Evolutionary conservation across 495 filamentous ascomycete genomes (phyloP), one percentile per base, ranked within the genome.

Genomic region (Aspergillus haitiensis): DNA sequence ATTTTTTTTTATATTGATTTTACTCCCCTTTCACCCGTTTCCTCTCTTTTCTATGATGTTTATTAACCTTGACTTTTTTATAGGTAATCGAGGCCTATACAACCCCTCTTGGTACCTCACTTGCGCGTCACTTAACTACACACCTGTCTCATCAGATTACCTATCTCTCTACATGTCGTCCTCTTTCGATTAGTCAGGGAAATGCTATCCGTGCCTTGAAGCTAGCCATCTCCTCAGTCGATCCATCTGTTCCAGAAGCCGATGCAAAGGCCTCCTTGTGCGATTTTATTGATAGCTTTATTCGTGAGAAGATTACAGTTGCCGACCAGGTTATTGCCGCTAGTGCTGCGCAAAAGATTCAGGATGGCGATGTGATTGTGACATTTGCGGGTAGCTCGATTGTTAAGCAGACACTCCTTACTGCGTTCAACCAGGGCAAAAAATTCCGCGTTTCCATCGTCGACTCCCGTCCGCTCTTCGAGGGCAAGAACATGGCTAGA

Each of bases 181-280:
- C 94, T 10, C 88, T 98, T 73, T 93, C 89, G 52, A 91, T 94
- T 70, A 89, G 88, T 44, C 93, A 96, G 85, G 93, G 95, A 56
- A 98, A 97, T 73, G 91, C 92, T 16, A 97, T 98, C 70, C 84
- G 95, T 39, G 91, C 92, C 76, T 81, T 98, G 16, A 98, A 98
- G 76, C 81, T 94, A 33, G 83, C 88, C 67, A 92, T 98, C 72
- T 85, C 88, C 54, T 88, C 86, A 49, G 85, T 97, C 59, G 92
- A 96, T 68, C 90, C 92, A 10, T 86, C 89, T 59, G 83, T 85
- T 7, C 84, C 90, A 12, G 92, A 98, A 63, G 70, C 82, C 5
- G 80, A 86, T 15, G 91, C 93, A 6, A 97, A 96, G 76, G 75
- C 82, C 18, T 74, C 83, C 8, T 82, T 98, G 16, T 85, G 87